These are phyloP conservation scores for Yarrowia hollandica DNA, from an alignment of 805 yeast genomes.

Conservation along the genomic window DNA sequence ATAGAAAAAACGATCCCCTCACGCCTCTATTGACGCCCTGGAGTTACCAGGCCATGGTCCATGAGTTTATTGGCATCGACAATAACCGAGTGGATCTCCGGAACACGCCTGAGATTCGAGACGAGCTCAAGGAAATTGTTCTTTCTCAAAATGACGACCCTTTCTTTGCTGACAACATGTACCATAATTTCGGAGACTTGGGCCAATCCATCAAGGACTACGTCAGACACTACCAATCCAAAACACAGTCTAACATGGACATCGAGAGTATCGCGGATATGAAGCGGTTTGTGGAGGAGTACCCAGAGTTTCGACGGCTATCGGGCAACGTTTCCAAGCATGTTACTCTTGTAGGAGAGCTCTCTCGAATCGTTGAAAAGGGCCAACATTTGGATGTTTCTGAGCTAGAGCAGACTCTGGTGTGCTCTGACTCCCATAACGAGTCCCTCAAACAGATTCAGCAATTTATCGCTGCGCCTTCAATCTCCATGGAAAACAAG, in stretches of 20 bases:
- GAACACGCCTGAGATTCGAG: constrained; percentile 53
- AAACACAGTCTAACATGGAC: constrained; percentile 71
- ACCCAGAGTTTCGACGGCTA: constrained; percentile 88
- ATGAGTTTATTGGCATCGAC: constrained; percentile 79
- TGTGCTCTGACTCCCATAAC: constrained; percentile 61
- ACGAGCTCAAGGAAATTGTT: constrained; percentile 64
- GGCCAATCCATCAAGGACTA: constrained; percentile 45
- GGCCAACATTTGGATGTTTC: constrained; percentile 78
- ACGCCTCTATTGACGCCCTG: constrained; percentile 93
- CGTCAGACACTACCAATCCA: constrained; percentile 44
- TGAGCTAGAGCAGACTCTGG: constrained; percentile 84
- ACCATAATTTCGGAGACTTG: constrained; percentile 88
- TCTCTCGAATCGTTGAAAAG: constrained; percentile 67
- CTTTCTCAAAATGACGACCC: constrained; percentile 63
- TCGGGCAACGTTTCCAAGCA: constrained; percentile 90
- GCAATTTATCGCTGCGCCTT: constrained; percentile 49
- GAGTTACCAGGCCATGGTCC: constrained; percentile 98
- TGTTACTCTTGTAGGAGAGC: constrained; percentile 83
- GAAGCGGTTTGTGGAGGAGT: constrained; percentile 85
- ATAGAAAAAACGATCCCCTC: constrained; percentile 85
- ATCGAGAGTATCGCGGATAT: constrained; percentile 82
- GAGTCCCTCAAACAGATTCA: constrained; percentile 58
- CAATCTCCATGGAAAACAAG: constrained; percentile 56
- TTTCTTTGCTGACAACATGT: constrained; percentile 80
- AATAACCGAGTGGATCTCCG: constrained; percentile 77